Conservation (phyloP, 225 moss, liverwort and hornwort genomes). For the Sphagnum tenellum region DNA sequence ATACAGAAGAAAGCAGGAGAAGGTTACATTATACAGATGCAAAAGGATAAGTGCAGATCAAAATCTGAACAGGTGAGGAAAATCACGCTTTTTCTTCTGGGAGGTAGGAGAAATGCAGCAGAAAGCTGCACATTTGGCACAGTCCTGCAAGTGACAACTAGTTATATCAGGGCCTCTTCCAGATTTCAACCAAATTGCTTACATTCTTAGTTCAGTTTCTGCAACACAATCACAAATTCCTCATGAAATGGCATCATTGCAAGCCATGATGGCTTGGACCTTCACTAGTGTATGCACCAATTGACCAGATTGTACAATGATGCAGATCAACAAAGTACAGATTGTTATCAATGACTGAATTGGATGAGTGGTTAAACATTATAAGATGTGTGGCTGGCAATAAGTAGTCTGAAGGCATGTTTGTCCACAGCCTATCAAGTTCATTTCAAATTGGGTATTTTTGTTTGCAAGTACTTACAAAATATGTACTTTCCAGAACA, state of each 20-base stretch:
- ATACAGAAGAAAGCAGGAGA: not conserved
- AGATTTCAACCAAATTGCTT: not conserved
- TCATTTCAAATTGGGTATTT: not conserved
- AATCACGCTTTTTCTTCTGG: constrained; percentile 1
- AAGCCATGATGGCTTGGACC: not conserved
- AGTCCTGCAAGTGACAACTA: constrained; percentile 18
- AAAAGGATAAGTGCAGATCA: not conserved
- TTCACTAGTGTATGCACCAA: not conserved
- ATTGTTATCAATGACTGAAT: not conserved
- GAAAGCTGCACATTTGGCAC: constrained; percentile 37
- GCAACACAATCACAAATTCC: too few relatives aligned
- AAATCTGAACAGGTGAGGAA: not conserved
- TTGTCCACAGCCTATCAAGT: not conserved
- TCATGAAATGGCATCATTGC: not conserved
- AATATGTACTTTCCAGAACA: too few relatives aligned
- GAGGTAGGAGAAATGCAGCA: constrained; percentile 62
- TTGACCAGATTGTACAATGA: not conserved
- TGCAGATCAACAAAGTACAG: not conserved
- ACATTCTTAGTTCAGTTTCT: not conserved
- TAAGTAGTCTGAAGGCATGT: not conserved
- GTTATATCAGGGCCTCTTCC: not conserved
- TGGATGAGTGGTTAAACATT: not conserved
- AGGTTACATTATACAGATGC: not conserved
- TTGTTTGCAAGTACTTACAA: not conserved
- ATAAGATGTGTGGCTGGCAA: not conserved